A percentile compares a stretch with the other conserved stretches of the same genome.
Evolutionary conservation across 306 rosid genomes (phyloP).

Genomic region (Gillenia trifoliata): DNA sequence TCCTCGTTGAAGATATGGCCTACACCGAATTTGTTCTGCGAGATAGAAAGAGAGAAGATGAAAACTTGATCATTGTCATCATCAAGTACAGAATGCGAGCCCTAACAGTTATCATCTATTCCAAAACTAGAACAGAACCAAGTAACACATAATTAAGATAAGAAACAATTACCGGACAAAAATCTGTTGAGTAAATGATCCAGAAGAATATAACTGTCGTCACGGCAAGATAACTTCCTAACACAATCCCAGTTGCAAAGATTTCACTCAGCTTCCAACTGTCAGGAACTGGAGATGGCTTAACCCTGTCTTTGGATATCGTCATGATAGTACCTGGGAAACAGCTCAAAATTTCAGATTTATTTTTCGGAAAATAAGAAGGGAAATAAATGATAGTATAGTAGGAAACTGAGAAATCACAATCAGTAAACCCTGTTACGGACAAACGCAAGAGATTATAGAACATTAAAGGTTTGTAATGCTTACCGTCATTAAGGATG

Average conservation of each 20-base stretch:
- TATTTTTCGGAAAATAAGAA: not conserved
- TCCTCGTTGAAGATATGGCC: not conserved
- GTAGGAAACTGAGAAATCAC: not conserved
- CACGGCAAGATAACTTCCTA: conserved; percentile 16
- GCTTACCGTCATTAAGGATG: conserved; percentile 18
- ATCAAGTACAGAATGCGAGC: not conserved
- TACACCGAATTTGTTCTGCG: not conserved
- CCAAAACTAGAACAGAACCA: not conserved
- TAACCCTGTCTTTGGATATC: conserved; percentile 20
- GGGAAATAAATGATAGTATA: not conserved
- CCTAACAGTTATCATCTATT: not conserved
- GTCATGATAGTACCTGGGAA: conserved; percentile 17
- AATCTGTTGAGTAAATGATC: not conserved
- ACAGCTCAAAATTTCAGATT: not conserved
- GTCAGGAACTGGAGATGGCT: conserved; percentile 21
- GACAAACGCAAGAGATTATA: not conserved
- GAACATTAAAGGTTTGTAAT: not conserved
- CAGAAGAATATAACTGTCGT: conserved; percentile 14
- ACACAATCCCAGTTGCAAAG: conserved; percentile 17
- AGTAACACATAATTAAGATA: not conserved
- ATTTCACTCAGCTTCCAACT: conserved; percentile 22
- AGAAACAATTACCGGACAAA: conserved; percentile 3
- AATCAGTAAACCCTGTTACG: not conserved
- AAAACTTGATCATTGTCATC: not conserved
- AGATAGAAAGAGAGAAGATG: not conserved